Conservation (phyloP, 257 asterid species). For the Schizonepeta tenuifolia region DNA sequence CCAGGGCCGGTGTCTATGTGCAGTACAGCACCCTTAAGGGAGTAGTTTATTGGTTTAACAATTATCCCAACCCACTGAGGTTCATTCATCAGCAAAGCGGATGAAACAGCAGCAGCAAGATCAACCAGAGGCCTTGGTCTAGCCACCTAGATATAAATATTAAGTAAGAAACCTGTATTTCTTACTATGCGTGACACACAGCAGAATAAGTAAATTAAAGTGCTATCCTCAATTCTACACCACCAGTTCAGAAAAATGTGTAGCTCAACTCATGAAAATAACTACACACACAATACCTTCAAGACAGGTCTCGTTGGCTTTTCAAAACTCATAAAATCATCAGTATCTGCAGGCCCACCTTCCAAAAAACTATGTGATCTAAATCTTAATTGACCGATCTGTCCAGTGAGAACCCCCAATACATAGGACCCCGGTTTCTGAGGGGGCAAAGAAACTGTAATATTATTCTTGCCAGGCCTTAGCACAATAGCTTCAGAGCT, state of each 20-base stretch:
- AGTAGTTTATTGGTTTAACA: conserved; percentile 77
- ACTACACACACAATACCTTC: conserved; percentile 58
- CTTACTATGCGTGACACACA: conserved; percentile 14
- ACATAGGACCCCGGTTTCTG: conserved; percentile 97
- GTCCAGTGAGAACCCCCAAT: conserved; percentile 95
- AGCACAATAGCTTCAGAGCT: conserved; percentile 79
- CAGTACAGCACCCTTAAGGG: conserved; percentile 88
- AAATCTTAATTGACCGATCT: conserved; percentile 93
- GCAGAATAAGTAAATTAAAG: conserved; percentile 8
- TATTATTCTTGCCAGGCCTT: conserved; percentile 82
- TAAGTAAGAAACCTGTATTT: conserved; percentile 19
- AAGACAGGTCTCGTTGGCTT: conserved; percentile 95
- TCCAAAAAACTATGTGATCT: conserved; percentile 98
- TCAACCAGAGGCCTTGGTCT: conserved; percentile 93
- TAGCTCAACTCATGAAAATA: conserved; percentile 18
- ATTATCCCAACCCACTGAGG: conserved; percentile 92
- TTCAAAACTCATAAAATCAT: conserved; percentile 97
- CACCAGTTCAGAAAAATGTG: conserved; percentile 32
- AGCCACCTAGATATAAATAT: conserved; percentile 62
- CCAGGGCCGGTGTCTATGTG: conserved; percentile 97
- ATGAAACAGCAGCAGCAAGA: conserved; percentile 94
- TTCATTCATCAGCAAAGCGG: conserved; percentile 94
- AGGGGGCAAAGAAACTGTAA: conserved; percentile 82
- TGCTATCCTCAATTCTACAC: conserved; percentile 5
- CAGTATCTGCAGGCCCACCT: conserved; percentile 92